A percentile compares a stretch with the other conserved stretches of the same genome.
Evolutionary conservation across 2,329 filamentous ascomycete species (phyloP).

Genomic region (Mycocentrospora acerina): DNA sequence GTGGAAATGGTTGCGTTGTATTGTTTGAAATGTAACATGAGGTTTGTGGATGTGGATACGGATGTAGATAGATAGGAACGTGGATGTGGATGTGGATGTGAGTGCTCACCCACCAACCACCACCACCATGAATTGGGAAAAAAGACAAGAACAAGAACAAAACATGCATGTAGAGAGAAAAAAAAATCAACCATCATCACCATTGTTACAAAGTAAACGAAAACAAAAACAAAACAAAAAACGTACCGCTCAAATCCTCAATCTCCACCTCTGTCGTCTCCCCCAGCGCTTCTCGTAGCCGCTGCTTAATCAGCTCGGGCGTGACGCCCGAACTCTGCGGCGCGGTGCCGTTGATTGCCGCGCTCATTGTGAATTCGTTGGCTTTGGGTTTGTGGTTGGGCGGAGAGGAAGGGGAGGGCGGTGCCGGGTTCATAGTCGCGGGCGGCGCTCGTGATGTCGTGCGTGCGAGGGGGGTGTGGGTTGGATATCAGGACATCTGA

Average conservation of each 20-base stretch:
- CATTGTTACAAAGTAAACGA: too few relatives aligned
- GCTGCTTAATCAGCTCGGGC: slow-evolving; percentile 67
- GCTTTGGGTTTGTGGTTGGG: slow-evolving; percentile 3
- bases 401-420: slow-evolving; percentile 20
- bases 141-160: not conserved
- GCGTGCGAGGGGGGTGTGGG: slow-evolving; percentile 19
- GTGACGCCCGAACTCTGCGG: slow-evolving; percentile 63
- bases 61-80: too few relatives aligned
- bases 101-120: too few relatives aligned
- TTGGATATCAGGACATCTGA: slow-evolving; percentile 37
- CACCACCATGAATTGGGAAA: not conserved
- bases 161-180: not conserved
- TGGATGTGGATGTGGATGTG: too few relatives aligned
- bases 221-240: not conserved
- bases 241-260: slow-evolving; percentile 83
- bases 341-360: slow-evolving; percentile 7
- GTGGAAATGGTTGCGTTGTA: too few relatives aligned
- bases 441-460: too few relatives aligned
- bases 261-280: slow-evolving; percentile 84
- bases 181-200: not conserved
- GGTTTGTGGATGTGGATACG: too few relatives aligned
- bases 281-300: slow-evolving; percentile 68
- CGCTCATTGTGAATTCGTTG: slow-evolving; percentile 42
- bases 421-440: slow-evolving; percentile 16
- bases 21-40: too few relatives aligned